phyloP scores from a whole-genome alignment of 345 rosid species.

The Arabidopsis arenosa region DNA sequence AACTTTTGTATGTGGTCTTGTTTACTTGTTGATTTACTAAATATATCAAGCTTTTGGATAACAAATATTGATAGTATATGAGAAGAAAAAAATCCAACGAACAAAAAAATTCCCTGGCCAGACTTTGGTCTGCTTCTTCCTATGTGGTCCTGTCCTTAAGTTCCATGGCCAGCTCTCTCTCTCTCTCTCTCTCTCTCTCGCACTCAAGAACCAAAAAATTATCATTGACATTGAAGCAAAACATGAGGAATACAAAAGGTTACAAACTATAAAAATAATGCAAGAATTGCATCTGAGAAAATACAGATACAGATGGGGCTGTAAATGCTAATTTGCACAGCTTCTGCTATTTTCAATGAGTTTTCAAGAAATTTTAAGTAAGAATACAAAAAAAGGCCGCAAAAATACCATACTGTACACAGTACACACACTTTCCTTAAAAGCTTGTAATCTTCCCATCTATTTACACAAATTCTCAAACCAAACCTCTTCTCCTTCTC shows the following conservation, averaged over 20 bases:
- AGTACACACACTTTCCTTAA: constrained; percentile 44
- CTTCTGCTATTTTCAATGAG: constrained; percentile 42
- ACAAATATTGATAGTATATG: too few species aligned
- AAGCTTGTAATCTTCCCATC: constrained; percentile 40
- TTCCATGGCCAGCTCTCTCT: too few species aligned
- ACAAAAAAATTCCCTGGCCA: too few species aligned
- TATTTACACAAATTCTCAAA: constrained; percentile 48
- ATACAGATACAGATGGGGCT: constrained; percentile 46
- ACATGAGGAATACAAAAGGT: constrained; percentile 39
- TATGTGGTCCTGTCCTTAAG: too few species aligned
- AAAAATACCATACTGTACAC: constrained; percentile 44
- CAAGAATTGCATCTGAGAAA: constrained; percentile 42
- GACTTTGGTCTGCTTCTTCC: too few species aligned
- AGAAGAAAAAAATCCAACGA: too few species aligned
- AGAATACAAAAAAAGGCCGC: background rate
- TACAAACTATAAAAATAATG: constrained; percentile 40
- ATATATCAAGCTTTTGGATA: too few species aligned
- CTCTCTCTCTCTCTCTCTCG: background rate
- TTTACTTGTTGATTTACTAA: background rate
- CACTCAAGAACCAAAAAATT: background rate
- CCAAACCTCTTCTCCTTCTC: constrained; percentile 37
- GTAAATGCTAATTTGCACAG: constrained; percentile 34
- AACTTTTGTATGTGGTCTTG: too few species aligned
- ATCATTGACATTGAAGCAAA: constrained; percentile 30
- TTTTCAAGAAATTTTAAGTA: constrained; percentile 30